Percentiles rank a stretch among this genome's conserved stretches.
These are phyloP conservation scores for Salix purpurea DNA, from an alignment of 345 rosid species.

Conservation along the genomic window DNA sequence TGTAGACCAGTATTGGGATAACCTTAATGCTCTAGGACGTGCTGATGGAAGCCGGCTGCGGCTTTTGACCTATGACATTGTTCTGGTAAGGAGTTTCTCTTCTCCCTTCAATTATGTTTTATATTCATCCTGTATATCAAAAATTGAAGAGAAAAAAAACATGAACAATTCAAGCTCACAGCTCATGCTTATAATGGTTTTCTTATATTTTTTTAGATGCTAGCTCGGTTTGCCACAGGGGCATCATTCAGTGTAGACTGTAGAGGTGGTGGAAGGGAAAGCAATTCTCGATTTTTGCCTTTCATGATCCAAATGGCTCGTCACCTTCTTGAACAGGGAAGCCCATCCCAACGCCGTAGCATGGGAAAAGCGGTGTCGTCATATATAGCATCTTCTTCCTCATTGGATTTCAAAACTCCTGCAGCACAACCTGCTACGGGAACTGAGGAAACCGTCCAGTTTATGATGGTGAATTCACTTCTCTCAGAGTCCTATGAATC, in stretches of 20 bases:
- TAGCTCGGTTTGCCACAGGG: constrained; percentile 97
- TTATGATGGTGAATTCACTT: constrained; percentile 97
- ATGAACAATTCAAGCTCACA: too few relatives aligned
- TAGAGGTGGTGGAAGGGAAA: constrained; percentile 96
- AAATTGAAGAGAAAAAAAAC: neutral
- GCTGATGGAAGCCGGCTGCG: constrained; percentile 95
- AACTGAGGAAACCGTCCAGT: constrained; percentile 82
- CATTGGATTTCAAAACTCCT: constrained; percentile 48
- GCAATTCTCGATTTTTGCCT: constrained; percentile 93
- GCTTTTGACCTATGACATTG: constrained; percentile 85
- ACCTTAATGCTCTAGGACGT: constrained; percentile 87
- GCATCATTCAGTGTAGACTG: constrained; percentile 83
- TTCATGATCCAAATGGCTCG: constrained; percentile 92
- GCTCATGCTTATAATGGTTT: neutral
- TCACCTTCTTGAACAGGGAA: constrained; percentile 94
- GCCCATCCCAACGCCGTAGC: constrained; percentile 60
- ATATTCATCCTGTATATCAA: neutral
- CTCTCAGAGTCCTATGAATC: constrained; percentile 86
- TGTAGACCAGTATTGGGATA: constrained; percentile 94
- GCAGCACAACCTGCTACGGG: constrained; percentile 55
- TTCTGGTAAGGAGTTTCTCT: constrained; percentile 52
- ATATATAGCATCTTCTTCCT: constrained; percentile 57
- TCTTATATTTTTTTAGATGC: constrained; percentile 47
- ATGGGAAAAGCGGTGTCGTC: constrained; percentile 80
- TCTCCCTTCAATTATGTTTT: neutral